A percentile compares a stretch with the other conserved stretches of the same genome.
Conservation (phyloP, 75 land plant genomes). For the Isoetes taiwanensis region DNA sequence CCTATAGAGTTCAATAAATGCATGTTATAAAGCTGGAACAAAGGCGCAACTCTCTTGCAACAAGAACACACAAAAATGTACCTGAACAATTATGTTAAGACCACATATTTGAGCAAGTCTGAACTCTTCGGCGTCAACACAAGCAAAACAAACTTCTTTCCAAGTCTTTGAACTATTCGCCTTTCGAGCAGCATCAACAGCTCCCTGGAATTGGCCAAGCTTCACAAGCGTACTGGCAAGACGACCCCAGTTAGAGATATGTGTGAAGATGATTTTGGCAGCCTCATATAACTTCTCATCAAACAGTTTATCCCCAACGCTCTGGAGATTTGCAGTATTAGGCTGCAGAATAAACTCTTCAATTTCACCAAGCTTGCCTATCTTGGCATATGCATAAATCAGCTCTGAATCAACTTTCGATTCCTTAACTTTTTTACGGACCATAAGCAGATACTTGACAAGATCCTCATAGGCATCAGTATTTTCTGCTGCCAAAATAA, state of each 20-base stretch:
- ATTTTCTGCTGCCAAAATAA: slow-evolving; percentile 64
- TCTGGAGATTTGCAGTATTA: slow-evolving; percentile 93
- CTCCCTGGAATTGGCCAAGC: slow-evolving; percentile 91
- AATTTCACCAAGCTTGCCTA: slow-evolving; percentile 78
- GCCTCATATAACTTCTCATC: slow-evolving; percentile 92
- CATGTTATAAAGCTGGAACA: not conserved
- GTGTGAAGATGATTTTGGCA: slow-evolving; percentile 85
- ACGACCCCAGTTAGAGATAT: slow-evolving; percentile 94
- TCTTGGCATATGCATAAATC: slow-evolving; percentile 96
- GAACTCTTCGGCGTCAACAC: slow-evolving; percentile 99
- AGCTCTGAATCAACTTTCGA: slow-evolving; percentile 96
- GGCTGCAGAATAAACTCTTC: slow-evolving; percentile 96
- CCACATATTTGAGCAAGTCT: slow-evolving; percentile 98
- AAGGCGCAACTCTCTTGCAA: not conserved
- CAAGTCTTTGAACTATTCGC: slow-evolving; percentile 87
- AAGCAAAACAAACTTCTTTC: slow-evolving; percentile 99
- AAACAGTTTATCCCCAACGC: slow-evolving; percentile 88
- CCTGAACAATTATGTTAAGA: slow-evolving; percentile 91
- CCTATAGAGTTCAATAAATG: slow-evolving; percentile 30
- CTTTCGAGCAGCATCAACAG: slow-evolving; percentile 97
- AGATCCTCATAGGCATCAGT: slow-evolving; percentile 69
- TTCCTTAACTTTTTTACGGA: slow-evolving; percentile 80
- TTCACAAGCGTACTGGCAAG: slow-evolving; percentile 85
- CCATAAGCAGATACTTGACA: slow-evolving; percentile 87
- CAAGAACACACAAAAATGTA: slow-evolving; percentile 9